Conservation (phyloP, 352 stramenopile genomes). For the Pythium rhizo-oryzae region DNA sequence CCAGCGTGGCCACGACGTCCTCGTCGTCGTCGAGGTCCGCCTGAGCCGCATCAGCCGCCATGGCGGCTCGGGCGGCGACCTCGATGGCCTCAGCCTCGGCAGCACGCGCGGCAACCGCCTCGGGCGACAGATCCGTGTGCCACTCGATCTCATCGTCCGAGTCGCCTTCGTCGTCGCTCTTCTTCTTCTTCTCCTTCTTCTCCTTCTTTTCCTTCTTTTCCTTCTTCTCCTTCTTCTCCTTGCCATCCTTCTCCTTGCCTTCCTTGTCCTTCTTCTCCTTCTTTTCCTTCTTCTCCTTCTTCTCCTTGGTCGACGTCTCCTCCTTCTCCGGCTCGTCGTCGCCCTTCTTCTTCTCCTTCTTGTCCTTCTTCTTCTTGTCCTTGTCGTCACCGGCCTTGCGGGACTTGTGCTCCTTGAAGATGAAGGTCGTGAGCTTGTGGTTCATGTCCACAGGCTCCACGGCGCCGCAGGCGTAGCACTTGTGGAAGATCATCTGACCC, state of each 20-base stretch:
- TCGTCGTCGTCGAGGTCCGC: conserved; percentile 37
- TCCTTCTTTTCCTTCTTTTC: conserved; percentile 89
- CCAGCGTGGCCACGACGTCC: conserved; percentile 68
- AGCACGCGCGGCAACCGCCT: conserved; percentile 82
- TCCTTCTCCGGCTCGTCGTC: conserved; percentile 73
- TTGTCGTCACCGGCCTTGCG: conserved; percentile 83
- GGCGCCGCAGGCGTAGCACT: conserved; percentile 97
- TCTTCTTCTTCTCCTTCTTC: conserved; percentile 82
- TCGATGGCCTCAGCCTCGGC: conserved; percentile 84
- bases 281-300: conserved; percentile 58
- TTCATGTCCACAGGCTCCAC: conserved; percentile 98
- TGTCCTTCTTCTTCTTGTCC: conserved; percentile 87
- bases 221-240: conserved; percentile 70
- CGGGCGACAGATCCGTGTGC: conserved; percentile 85
- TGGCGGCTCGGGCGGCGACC: conserved; percentile 69
- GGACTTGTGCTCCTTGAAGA: conserved; percentile 96
- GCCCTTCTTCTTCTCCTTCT: conserved; percentile 56
- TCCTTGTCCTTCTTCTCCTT: conserved; percentile 59
- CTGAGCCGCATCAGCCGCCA: conserved; percentile 45
- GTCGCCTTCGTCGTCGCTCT: conserved; percentile 44
- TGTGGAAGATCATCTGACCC: conserved; percentile 96
- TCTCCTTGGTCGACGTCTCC: conserved; percentile 53
- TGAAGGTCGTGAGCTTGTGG: conserved; percentile 98
- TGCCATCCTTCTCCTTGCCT: conserved; percentile 69
- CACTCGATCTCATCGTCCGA: conserved; percentile 80